phyloP scores from a whole-genome alignment of 179 eudicot species.

The Dionaea muscipula region DNA sequence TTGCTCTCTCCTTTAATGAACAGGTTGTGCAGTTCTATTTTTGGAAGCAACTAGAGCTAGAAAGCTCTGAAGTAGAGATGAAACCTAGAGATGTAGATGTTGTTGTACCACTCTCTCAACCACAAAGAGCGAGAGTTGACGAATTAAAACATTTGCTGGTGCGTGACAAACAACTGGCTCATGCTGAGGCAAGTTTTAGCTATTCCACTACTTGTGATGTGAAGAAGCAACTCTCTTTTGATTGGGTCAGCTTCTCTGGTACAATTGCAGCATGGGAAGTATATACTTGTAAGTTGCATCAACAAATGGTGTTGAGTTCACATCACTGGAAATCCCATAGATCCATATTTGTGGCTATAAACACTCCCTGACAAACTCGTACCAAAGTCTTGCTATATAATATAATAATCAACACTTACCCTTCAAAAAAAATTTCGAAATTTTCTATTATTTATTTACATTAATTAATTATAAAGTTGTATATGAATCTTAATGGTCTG shows the following conservation, averaged over 20 bases:
- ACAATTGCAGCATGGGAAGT: slow-evolving; percentile 43
- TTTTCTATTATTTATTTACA: too few relatives aligned
- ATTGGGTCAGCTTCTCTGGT: slow-evolving; percentile 35
- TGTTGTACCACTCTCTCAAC: slow-evolving; percentile 27
- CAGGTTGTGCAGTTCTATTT: slow-evolving; percentile 69
- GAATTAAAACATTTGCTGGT: slow-evolving; percentile 23
- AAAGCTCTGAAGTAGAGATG: slow-evolving; percentile 8
- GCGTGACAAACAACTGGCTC: slow-evolving; percentile 24
- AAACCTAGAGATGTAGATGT: neutral
- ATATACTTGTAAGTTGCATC: slow-evolving; percentile 31
- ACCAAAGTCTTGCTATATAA: too few relatives aligned
- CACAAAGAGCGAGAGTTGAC: slow-evolving; percentile 22
- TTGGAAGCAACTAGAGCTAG: slow-evolving; percentile 40
- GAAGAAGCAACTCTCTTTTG: slow-evolving; percentile 17
- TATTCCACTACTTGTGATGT: neutral
- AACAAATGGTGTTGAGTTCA: slow-evolving; percentile 33
- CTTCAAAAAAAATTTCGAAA: too few relatives aligned
- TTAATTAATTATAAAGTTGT: too few relatives aligned
- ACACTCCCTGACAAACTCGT: too few relatives aligned
- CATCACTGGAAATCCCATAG: slow-evolving; percentile 46
- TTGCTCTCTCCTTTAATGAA: neutral
- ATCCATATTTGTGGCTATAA: slow-evolving; percentile 28
- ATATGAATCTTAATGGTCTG: too few relatives aligned
- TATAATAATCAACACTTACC: too few relatives aligned
- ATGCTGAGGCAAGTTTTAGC: slow-evolving; percentile 23